Conservation (phyloP, 148 eudicot species). For the Amaranthus cruentus region DNA sequence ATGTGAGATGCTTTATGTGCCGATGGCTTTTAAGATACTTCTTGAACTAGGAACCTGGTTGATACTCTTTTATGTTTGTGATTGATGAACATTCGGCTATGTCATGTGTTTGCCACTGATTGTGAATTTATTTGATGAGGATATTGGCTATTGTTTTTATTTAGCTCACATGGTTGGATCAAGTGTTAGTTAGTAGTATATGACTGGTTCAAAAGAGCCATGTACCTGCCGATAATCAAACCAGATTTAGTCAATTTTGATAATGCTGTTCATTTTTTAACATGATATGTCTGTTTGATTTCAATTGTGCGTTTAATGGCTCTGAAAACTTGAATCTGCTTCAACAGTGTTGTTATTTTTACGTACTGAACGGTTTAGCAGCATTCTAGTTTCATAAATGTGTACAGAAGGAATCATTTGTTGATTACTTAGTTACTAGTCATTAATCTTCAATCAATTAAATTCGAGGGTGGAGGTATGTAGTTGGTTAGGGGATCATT, state of each 20-base stretch:
- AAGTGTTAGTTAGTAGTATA: background rate
- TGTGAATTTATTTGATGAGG: background rate
- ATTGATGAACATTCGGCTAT: background rate
- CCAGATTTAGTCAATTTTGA: background rate
- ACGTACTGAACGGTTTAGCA: background rate
- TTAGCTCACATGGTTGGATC: background rate
- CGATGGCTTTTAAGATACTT: background rate
- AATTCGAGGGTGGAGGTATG: background rate
- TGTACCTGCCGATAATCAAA: background rate
- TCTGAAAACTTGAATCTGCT: conserved; percentile 1
- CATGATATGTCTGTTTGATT: background rate
- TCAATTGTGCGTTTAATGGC: background rate
- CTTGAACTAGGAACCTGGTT: background rate
- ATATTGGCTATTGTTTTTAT: background rate
- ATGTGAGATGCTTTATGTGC: background rate
- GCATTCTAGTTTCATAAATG: background rate
- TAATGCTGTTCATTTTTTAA: background rate
- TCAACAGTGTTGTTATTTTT: background rate
- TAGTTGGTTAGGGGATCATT: background rate
- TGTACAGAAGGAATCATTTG: background rate
- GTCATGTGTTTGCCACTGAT: background rate
- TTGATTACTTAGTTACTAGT: background rate
- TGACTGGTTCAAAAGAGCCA: background rate
- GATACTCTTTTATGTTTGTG: background rate
- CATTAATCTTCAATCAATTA: background rate